phyloP scores from a whole-genome alignment of 192 early-diverging fungal species.

The Coemansia asiatica region DNA sequence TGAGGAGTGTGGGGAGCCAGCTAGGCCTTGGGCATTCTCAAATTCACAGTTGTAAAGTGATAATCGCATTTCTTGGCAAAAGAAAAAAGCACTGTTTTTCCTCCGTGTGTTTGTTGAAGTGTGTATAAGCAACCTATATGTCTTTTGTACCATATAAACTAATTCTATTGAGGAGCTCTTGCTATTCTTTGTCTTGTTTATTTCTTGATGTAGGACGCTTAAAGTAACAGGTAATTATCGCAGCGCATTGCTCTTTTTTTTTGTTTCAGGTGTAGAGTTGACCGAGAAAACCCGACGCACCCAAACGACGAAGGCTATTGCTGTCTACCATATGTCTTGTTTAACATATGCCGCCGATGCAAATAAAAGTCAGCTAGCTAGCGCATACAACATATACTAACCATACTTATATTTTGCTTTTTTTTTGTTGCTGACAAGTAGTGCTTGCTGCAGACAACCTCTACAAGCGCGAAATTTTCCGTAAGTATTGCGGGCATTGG shows the following conservation, averaged over 20 bases:
- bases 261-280: too few species aligned
- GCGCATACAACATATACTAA: background rate
- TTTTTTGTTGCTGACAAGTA: slow-evolving; percentile 16
- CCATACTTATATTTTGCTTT: background rate
- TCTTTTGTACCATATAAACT: background rate
- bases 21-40: slow-evolving; percentile 6
- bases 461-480: slow-evolving; percentile 88
- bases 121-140: background rate
- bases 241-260: background rate
- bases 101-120: background rate
- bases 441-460: slow-evolving; percentile 91
- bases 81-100: too few species aligned
- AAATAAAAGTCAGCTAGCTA: background rate
- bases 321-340: background rate
- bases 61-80: background rate
- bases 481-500: slow-evolving; percentile 33
- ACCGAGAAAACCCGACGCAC: background rate
- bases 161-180: background rate
- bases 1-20: too few species aligned
- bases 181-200: background rate
- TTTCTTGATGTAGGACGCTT: slow-evolving; percentile 28
- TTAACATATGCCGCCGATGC: background rate
- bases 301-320: background rate
- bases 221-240: slow-evolving; percentile 40
- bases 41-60: background rate